phyloP scores from a whole-genome alignment of 2,329 filamentous ascomycete species.

The Stachybotrys echinatus region DNA sequence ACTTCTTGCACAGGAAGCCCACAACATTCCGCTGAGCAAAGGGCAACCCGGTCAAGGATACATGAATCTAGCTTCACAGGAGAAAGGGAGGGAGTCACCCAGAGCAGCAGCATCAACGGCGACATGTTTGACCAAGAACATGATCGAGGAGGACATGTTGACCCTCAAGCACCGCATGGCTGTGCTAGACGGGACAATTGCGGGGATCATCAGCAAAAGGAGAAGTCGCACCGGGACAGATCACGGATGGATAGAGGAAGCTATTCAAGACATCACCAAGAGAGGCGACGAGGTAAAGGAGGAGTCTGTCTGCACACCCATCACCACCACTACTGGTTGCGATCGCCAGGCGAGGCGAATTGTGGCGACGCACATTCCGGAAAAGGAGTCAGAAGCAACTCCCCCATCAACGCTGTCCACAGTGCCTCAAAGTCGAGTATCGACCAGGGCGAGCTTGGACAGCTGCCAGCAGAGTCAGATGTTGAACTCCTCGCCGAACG shows the following conservation, averaged over 20 bases:
- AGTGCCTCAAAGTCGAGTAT: background rate
- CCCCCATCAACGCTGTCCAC: background rate
- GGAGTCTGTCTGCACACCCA: slow-evolving; percentile 50
- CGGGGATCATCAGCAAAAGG: slow-evolving; percentile 3
- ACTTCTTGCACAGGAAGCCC: background rate
- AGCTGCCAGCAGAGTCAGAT: slow-evolving; percentile 12
- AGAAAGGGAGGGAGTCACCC: background rate
- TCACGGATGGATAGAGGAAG: slow-evolving; percentile 13
- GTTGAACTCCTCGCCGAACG: slow-evolving; percentile 20
- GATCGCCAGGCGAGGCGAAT: slow-evolving; percentile 18
- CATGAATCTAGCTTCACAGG: background rate
- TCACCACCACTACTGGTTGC: slow-evolving; percentile 58
- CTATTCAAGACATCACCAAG: slow-evolving; percentile 13
- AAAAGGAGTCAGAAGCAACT: background rate
- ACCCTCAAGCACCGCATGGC: slow-evolving; percentile 3
- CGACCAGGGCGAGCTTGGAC: slow-evolving; percentile 9
- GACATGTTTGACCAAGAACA: background rate
- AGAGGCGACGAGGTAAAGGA: slow-evolving; percentile 13
- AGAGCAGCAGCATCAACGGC: background rate
- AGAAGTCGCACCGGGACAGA: slow-evolving; percentile 4
- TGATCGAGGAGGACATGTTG: slow-evolving; percentile 10
- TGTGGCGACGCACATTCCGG: background rate
- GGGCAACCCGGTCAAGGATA: background rate
- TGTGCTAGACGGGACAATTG: slow-evolving; percentile 4
- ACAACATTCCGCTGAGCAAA: background rate